These are phyloP conservation scores for Carpinus viminea DNA, from an alignment of 306 rosid species.

Conservation along the genomic window DNA sequence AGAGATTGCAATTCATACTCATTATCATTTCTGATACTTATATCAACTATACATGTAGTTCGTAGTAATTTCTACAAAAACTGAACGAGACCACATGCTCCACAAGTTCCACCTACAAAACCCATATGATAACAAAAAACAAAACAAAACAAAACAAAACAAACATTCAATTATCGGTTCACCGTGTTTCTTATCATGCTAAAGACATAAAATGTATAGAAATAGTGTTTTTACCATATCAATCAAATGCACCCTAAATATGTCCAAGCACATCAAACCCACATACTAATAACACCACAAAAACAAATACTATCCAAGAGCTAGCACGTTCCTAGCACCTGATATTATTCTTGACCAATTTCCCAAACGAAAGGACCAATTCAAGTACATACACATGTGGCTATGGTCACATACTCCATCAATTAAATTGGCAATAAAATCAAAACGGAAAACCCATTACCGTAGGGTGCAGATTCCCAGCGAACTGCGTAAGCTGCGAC, in stretches of 20 bases:
- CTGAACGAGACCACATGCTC: not conserved
- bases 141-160: not conserved
- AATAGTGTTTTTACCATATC: not conserved
- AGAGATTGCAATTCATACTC: not conserved
- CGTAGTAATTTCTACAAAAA: not conserved
- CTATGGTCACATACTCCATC: not conserved
- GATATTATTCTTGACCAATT: not conserved
- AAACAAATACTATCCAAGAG: not conserved
- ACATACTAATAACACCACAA: not conserved
- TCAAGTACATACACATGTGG: not conserved
- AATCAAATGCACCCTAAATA: not conserved
- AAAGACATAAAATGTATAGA: not conserved
- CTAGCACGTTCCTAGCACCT: not conserved
- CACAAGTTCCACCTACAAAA: not conserved
- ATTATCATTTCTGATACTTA: not conserved
- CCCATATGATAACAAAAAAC: not conserved
- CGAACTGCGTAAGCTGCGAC: slow-evolving; percentile 26
- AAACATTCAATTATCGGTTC: not conserved
- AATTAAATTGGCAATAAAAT: not conserved
- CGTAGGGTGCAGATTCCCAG: slow-evolving; percentile 21
- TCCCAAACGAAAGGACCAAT: not conserved
- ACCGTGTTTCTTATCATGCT: not conserved
- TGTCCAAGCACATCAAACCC: not conserved
- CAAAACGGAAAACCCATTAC: slow-evolving; percentile 23
- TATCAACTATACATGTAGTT: not conserved